Percentiles rank a stretch among this genome's conserved stretches.
These are phyloP conservation scores for Drechslerella dactyloides DNA, from an alignment of 2,329 filamentous ascomycete genomes.

Conservation along the genomic window DNA sequence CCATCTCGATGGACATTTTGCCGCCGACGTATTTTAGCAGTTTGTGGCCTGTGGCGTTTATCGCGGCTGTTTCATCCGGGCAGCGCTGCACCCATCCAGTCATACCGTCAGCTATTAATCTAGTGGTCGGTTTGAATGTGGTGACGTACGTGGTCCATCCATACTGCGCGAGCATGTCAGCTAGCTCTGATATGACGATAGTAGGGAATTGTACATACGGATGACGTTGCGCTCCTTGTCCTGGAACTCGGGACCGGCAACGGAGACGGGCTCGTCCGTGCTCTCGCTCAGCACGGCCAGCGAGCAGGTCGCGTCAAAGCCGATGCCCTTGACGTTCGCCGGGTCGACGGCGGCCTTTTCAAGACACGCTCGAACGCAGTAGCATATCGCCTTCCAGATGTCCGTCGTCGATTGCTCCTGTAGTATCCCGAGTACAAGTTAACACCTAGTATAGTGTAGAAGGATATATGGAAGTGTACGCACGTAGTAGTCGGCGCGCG, in stretches of 20 bases:
- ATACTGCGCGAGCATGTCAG: constrained; percentile 62
- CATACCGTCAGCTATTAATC: neutral
- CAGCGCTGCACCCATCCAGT: constrained; percentile 67
- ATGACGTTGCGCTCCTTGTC: constrained; percentile 93
- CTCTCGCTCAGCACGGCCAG: constrained; percentile 87
- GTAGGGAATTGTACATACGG: constrained; percentile 54
- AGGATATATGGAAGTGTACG: constrained; percentile 36
- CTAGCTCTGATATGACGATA: too few species aligned
- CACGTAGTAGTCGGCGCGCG: constrained; percentile 65
- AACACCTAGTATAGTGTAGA: too few species aligned
- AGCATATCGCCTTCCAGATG: constrained; percentile 95
- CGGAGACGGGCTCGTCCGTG: constrained; percentile 86
- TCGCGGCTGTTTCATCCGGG: constrained; percentile 85
- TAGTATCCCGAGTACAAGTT: too few species aligned
- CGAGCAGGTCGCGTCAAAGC: constrained; percentile 98
- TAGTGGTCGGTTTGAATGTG: too few species aligned
- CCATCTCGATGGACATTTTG: constrained; percentile 99
- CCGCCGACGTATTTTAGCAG: constrained; percentile 94
- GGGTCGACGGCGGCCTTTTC: constrained; percentile 80
- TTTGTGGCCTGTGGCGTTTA: constrained; percentile 91
- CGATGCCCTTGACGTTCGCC: constrained; percentile 80
- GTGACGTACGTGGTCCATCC: constrained; percentile 73
- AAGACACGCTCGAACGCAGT: constrained; percentile 81
- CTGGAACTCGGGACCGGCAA: constrained; percentile 85
- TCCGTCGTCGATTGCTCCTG: constrained; percentile 97